Percentiles rank a stretch among this genome's conserved stretches.
phyloP scores from a whole-genome alignment of 225 moss, liverwort and hornwort species.

The Marchantia paleacea region DNA sequence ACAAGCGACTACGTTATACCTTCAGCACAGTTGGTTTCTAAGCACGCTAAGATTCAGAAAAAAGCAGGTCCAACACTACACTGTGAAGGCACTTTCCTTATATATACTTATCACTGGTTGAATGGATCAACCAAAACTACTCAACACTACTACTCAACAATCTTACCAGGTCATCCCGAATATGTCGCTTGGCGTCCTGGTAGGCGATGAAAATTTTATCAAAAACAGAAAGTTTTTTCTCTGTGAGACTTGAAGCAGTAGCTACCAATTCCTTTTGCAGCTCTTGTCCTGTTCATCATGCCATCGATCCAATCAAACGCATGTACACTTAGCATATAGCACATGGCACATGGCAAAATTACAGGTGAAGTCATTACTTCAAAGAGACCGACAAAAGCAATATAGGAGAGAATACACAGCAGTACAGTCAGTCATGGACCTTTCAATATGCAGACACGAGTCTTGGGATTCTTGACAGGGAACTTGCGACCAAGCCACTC shows the following conservation, averaged over 20 bases:
- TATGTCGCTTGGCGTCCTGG: conserved; percentile 89
- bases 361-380: not conserved
- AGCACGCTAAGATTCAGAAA: no score
- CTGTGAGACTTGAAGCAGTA: conserved; percentile 49
- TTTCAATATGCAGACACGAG: conserved; percentile 85
- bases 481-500: conserved; percentile 86
- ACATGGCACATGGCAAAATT: not conserved
- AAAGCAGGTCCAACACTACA: no score
- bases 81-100: no score
- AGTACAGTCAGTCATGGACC: conserved; percentile 37
- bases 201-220: conserved; percentile 92
- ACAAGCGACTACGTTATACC: no score
- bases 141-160: not conserved
- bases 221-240: conserved; percentile 80
- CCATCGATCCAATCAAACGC: not conserved
- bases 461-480: conserved; percentile 88
- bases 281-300: conserved; percentile 59
- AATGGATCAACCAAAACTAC: not conserved
- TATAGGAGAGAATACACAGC: not conserved
- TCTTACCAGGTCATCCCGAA: conserved; percentile 91
- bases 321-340: not conserved
- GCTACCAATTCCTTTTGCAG: conserved; percentile 74
- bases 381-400: not conserved
- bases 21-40: no score
- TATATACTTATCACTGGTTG: not conserved